Percentiles rank a stretch among this genome's conserved stretches.
Conservation (phyloP, 768 basidiomycete genomes). For the Tubosaeta sp. region DNA sequence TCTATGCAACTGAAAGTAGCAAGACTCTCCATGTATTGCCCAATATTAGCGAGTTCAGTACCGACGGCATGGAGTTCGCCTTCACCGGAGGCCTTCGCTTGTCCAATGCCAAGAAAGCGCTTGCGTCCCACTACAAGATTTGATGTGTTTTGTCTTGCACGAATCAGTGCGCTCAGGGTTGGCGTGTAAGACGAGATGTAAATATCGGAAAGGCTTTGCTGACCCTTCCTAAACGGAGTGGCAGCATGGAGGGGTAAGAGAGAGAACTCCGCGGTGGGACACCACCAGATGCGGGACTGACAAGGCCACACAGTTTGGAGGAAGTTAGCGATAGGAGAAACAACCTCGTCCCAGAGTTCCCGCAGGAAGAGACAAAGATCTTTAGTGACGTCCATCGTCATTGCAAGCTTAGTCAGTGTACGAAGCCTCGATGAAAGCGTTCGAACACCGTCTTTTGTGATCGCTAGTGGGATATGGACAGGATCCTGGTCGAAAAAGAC, state of each 20-base stretch:
- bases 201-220: neutral
- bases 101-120: conserved; percentile 1
- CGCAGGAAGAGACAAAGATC: neutral
- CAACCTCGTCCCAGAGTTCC: neutral
- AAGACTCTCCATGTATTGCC: neutral
- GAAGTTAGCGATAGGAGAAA: neutral
- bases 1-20: conserved; percentile 1
- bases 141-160: neutral
- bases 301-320: neutral
- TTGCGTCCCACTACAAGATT: neutral
- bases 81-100: neutral
- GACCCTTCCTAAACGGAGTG: neutral
- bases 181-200: neutral
- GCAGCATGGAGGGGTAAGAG: neutral
- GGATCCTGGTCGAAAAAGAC: neutral
- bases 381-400: neutral
- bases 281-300: neutral
- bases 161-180: neutral
- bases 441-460: neutral
- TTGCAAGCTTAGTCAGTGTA: neutral
- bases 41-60: neutral
- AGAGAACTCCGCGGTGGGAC: neutral
- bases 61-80: neutral
- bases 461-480: neutral
- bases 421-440: neutral